phyloP scores from a whole-genome alignment of 2,329 filamentous ascomycete species.

The Beauveria rudraprayagi region DNA sequence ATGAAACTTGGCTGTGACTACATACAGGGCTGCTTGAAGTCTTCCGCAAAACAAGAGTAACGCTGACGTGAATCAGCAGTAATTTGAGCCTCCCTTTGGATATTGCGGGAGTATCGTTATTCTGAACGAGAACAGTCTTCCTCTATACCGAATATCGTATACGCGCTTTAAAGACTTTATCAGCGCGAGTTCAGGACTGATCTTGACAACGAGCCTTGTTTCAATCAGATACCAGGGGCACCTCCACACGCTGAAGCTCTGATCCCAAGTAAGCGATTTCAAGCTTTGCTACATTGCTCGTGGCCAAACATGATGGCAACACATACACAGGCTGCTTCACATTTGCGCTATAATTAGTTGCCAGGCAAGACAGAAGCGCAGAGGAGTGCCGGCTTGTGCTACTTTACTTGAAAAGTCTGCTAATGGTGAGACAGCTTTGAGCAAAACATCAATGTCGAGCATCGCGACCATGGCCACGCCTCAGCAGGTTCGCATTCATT shows the following conservation, averaged over 20 bases:
- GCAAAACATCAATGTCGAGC: slow-evolving; percentile 13
- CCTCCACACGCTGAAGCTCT: not conserved
- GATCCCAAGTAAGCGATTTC: not conserved
- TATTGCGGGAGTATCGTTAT: not conserved
- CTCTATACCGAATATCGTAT: not conserved
- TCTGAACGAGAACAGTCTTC: not conserved
- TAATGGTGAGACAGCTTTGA: not conserved
- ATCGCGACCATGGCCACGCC: slow-evolving; percentile 23
- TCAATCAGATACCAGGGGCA: not conserved
- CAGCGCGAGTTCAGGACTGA: not conserved
- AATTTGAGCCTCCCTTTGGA: too few species aligned
- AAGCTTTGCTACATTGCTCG: not conserved
- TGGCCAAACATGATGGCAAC: not conserved
- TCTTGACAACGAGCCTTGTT: not conserved
- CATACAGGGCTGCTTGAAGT: not conserved
- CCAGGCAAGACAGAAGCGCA: not conserved
- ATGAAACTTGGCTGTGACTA: too few species aligned
- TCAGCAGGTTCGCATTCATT: slow-evolving; percentile 21
- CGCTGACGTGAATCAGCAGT: not conserved
- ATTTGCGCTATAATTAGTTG: not conserved
- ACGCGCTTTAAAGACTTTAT: not conserved
- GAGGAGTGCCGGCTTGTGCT: not conserved
- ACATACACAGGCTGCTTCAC: not conserved
- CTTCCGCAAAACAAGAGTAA: not conserved
- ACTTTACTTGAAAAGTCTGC: not conserved